Evolutionary conservation across 495 filamentous ascomycete species (phyloP).

Genomic region (Articulospora tetracladia): DNA sequence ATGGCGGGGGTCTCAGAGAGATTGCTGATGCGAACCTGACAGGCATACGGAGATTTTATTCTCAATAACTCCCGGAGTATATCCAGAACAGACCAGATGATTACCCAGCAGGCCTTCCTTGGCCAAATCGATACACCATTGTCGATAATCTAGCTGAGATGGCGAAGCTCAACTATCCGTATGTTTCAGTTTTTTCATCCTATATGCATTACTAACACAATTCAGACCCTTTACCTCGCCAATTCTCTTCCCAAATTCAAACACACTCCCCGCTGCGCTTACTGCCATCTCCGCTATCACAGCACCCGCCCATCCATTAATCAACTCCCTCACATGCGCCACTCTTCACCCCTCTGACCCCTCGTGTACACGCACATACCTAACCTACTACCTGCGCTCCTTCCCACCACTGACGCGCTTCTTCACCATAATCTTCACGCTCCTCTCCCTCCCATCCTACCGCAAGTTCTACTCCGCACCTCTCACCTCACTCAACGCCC

Average conservation of each 20-base stretch:
- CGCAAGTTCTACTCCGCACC: conserved; percentile 63
- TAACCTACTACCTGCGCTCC: conserved; percentile 75
- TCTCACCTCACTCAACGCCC: conserved; percentile 54
- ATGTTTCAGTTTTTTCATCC: conserved; percentile 31
- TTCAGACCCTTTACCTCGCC: conserved; percentile 72
- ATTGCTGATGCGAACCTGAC: conserved; percentile 4
- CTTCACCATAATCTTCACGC: conserved; percentile 66
- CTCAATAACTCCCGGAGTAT: conserved; percentile 73
- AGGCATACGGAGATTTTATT: conserved; percentile 71
- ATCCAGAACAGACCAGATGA: conserved; percentile 66
- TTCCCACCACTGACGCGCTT: conserved; percentile 76
- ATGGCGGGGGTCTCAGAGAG: no score
- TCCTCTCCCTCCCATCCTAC: conserved; percentile 63
- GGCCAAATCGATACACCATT: conserved; percentile 74
- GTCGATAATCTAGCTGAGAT: conserved; percentile 79
- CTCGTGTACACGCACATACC: conserved; percentile 78
- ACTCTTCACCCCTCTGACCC: conserved; percentile 86
- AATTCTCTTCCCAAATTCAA: conserved; percentile 72
- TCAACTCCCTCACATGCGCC: conserved; percentile 80
- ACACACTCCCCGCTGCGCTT: conserved; percentile 62
- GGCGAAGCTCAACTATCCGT: conserved; percentile 82
- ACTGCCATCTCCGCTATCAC: conserved; percentile 71
- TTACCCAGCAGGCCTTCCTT: conserved; percentile 61
- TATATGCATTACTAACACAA: conserved; percentile 3
- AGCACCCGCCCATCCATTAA: conserved; percentile 78